A percentile compares a stretch with the other conserved stretches of the same genome.
Evolutionary conservation across 768 basidiomycete genomes (phyloP).

Genomic region (Mycena galopus): DNA sequence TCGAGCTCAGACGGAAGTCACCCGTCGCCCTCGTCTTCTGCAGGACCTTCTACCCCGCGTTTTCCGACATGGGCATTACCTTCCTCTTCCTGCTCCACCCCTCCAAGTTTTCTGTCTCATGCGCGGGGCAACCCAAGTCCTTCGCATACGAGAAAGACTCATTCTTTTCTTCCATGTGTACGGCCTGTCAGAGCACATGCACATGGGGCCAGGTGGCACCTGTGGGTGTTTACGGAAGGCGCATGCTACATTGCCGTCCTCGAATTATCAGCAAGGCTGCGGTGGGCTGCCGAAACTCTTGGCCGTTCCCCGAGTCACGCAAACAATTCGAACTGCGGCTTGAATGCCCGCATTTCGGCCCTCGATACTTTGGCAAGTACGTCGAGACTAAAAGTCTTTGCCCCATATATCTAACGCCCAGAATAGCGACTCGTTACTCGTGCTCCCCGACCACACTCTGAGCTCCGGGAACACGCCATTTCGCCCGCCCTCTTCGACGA

Average conservation of each 20-base stretch:
- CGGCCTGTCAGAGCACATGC: constrained; percentile 14
- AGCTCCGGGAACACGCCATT: background rate
- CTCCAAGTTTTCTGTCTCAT: constrained; percentile 1
- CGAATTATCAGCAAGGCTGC: constrained; percentile 62
- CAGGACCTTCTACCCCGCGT: constrained; percentile 26
- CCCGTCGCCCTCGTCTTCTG: constrained; percentile 11
- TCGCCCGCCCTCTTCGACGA: background rate
- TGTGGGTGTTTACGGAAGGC: constrained; percentile 61
- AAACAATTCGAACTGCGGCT: constrained; percentile 11
- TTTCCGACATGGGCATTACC: constrained; percentile 15
- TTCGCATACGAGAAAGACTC: constrained; percentile 8
- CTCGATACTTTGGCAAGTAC: constrained; percentile 25
- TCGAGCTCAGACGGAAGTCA: constrained; percentile 41
- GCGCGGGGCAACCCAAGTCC: background rate
- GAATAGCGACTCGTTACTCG: constrained; percentile 18
- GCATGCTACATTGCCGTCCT: constrained; percentile 59
- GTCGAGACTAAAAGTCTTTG: background rate
- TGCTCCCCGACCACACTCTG: background rate
- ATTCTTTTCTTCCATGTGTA: constrained; percentile 18
- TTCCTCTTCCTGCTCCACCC: background rate
- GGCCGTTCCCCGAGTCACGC: constrained; percentile 52
- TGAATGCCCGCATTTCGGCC: constrained; percentile 5
- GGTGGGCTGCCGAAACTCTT: constrained; percentile 59
- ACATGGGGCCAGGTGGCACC: constrained; percentile 40
- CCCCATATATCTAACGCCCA: background rate